Evolutionary conservation across 441 rosid genomes (phyloP).

Genomic region (Brassica hybrid): DNA sequence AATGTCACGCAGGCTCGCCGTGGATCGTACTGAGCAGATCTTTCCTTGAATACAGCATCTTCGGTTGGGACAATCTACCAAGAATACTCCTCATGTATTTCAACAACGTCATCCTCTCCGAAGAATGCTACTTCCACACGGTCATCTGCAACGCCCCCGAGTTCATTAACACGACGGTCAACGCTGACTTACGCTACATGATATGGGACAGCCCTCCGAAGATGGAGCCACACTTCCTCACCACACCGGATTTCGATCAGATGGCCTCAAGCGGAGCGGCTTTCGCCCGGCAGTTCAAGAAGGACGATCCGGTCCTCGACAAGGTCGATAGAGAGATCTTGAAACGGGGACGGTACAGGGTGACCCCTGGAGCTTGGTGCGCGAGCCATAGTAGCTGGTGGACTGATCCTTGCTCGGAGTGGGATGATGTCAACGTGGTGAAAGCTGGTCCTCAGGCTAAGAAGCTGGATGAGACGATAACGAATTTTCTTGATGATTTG

Average conservation of each 20-base stretch:
- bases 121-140: conserved; percentile 4
- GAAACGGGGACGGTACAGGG: neutral
- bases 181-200: neutral
- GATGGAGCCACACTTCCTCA: neutral
- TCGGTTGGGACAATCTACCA: conserved; percentile 1
- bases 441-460: conserved; percentile 5
- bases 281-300: neutral
- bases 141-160: conserved; percentile 1
- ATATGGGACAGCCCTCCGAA: neutral
- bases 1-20: neutral
- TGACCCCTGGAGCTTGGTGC: conserved; percentile 7
- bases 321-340: neutral
- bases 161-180: neutral
- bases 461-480: neutral
- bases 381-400: neutral
- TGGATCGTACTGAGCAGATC: conserved; percentile 1
- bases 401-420: conserved; percentile 6
- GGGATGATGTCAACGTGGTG: neutral
- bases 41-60: neutral
- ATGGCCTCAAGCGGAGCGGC: neutral
- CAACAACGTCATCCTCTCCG: conserved; percentile 7
- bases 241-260: neutral
- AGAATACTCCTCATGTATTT: neutral
- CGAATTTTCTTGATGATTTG: conserved; percentile 7
- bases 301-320: neutral